Evolutionary conservation across 495 filamentous ascomycete genomes (phyloP), one percentile per base, ranked within the genome.

Genomic region (Stereocaulon alpinum): DNA sequence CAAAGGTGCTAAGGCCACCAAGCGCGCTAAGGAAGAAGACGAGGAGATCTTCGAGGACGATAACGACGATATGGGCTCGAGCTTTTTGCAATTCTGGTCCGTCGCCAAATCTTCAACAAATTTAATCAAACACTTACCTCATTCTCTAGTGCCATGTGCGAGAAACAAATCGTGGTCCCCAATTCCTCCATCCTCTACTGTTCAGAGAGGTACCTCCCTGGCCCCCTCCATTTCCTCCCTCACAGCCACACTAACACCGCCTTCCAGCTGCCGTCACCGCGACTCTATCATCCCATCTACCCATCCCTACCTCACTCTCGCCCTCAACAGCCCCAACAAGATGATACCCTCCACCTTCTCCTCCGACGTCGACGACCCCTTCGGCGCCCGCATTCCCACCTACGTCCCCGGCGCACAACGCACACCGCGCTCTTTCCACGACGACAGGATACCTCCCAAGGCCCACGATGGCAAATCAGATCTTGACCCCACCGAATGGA

Each of bases 11-110:
- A 60, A 56, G 43, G 30, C 40, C 15, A 43, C 56, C 49, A 61
- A 61, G 58, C 58, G 57, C 11, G 24, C 32, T 4, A 47, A 61
- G 20, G 47, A 63, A 29, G 55, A 60, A 22, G 58, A 61, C 12
- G 59, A 53, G 4, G 55, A 56, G 22, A 11, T 55, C 34, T 29
- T 56, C 24, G 56, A 60, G n/a, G 68, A 72, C 42, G 72, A 77
- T 55, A 77, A 82, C 64, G 79, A 82, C 65, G 64, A 64, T 40
- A 85, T 85, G 78, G 78, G 80, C 24, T 72, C 79, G 51, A 84
- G 80, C 66, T 86, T 86, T 55, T 67, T 83, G 59, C 82, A 85
- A 61, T 86, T 80, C 69, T 86, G 83, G 83, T 86, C 74, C 53
- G 77, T 50, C 60, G 41, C 55, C 18, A 64, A 47, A 11, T 45